These are phyloP conservation scores for Malus sieversii DNA, from an alignment of 306 rosid species.

Conservation along the genomic window DNA sequence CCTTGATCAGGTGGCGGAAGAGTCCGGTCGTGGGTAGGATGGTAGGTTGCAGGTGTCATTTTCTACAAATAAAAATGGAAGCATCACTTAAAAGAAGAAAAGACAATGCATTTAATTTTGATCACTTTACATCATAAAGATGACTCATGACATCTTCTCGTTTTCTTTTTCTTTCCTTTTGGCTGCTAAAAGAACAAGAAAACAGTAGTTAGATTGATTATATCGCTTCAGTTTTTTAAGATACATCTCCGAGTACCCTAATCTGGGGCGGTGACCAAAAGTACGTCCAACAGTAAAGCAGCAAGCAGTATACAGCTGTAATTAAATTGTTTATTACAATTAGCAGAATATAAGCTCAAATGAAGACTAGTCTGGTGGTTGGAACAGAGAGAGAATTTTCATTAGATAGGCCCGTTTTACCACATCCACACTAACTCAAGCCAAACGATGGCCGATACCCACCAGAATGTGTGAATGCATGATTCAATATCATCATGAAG, in stretches of 20 bases:
- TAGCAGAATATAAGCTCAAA: neutral
- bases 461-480: neutral
- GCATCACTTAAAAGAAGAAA: slow-evolving; percentile 7
- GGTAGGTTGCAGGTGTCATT: slow-evolving; percentile 67
- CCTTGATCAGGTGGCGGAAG: slow-evolving; percentile 95
- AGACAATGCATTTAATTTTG: neutral
- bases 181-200: neutral
- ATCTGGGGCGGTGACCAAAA: neutral
- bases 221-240: neutral
- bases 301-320: neutral
- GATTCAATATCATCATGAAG: neutral
- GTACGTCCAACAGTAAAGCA: neutral
- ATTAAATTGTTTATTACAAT: neutral
- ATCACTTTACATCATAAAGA: neutral
- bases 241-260: neutral
- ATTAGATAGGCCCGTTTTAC: neutral
- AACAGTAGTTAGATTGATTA: neutral
- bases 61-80: slow-evolving; percentile 40
- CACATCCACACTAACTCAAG: neutral
- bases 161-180: neutral
- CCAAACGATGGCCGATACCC: neutral
- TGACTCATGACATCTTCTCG: neutral
- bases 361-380: neutral
- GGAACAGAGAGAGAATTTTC: neutral
- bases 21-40: slow-evolving; percentile 69